A percentile compares a stretch with the other conserved stretches of the same genome.
phyloP scores from a whole-genome alignment of 768 basidiomycete genomes.

The Suillus decipiens region DNA sequence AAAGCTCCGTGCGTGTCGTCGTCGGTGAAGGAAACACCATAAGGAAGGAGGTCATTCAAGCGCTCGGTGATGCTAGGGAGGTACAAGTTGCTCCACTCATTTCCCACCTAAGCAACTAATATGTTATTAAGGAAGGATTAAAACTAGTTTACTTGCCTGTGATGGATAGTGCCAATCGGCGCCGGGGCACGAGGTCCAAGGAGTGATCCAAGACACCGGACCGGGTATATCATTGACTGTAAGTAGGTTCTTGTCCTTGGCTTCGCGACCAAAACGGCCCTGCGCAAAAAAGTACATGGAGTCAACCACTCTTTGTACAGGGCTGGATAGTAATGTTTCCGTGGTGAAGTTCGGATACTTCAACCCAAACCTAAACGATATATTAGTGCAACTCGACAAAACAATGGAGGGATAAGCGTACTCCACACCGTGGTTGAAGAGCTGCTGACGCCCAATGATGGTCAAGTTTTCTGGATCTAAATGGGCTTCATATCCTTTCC shows the following conservation, averaged over 20 bases:
- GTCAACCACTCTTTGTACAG: slow-evolving; percentile 34
- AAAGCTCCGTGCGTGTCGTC: slow-evolving; percentile 41
- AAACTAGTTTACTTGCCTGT: background rate
- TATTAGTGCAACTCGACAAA: background rate
- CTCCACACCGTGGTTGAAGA: slow-evolving; percentile 44
- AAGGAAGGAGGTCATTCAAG: slow-evolving; percentile 35
- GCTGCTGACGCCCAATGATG: slow-evolving; percentile 36
- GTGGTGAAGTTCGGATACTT: slow-evolving; percentile 25
- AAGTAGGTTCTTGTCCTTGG: slow-evolving; percentile 29
- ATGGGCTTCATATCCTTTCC: slow-evolving; percentile 36
- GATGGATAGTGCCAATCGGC: slow-evolving; percentile 13
- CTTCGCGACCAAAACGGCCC: slow-evolving; percentile 38
- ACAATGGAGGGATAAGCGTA: slow-evolving; percentile 16
- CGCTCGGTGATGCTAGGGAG: slow-evolving; percentile 37
- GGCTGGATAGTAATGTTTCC: slow-evolving; percentile 18
- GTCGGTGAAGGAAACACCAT: slow-evolving; percentile 32
- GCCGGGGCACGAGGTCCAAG: slow-evolving; percentile 39
- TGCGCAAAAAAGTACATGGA: slow-evolving; percentile 43
- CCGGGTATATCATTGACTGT: slow-evolving; percentile 35
- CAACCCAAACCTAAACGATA: slow-evolving; percentile 21
- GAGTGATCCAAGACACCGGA: slow-evolving; percentile 44
- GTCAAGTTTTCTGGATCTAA: slow-evolving; percentile 40
- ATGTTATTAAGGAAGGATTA: background rate
- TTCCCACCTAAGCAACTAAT: slow-evolving; percentile 16
- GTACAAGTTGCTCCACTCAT: slow-evolving; percentile 36